A percentile compares a stretch with the other conserved stretches of the same genome.
These are phyloP conservation scores for Heterobasidion occidentale DNA, from an alignment of 1,284 basidiomycete genomes.

Conservation along the genomic window DNA sequence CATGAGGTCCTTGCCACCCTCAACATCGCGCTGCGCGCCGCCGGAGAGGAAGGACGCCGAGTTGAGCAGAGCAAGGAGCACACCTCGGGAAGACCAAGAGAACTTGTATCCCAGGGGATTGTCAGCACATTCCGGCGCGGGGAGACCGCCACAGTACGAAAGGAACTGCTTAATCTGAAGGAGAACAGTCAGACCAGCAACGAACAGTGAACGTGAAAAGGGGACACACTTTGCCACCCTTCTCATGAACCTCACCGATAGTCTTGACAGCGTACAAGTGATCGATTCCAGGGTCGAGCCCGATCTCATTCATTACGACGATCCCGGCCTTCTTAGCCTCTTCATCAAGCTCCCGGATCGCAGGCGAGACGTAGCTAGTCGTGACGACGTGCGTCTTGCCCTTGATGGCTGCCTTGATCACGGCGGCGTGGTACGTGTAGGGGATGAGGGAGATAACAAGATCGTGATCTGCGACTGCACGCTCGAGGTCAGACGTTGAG, in stretches of 20 bases:
- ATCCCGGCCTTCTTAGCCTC: constrained; percentile 87
- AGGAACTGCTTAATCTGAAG: constrained; percentile 84
- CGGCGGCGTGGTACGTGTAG: constrained; percentile 86
- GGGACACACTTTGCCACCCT: constrained; percentile 78
- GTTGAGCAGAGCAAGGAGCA: constrained; percentile 93
- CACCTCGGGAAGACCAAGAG: constrained; percentile 97
- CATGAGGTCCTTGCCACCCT: constrained; percentile 72
- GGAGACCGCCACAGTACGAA: constrained; percentile 95
- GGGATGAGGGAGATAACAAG: constrained; percentile 96
- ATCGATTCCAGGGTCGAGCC: constrained; percentile 92
- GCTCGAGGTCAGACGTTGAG: constrained; percentile 67
- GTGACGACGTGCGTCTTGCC: constrained; percentile 94
- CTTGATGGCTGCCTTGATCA: constrained; percentile 95
- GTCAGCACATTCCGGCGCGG: constrained; percentile 82
- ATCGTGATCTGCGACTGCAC: constrained; percentile 80
- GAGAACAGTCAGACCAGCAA: neutral
- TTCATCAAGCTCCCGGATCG: constrained; percentile 83
- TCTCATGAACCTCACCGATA: constrained; percentile 88
- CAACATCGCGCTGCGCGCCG: constrained; percentile 59
- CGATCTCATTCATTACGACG: constrained; percentile 97
- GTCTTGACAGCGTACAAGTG: constrained; percentile 97
- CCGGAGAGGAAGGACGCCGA: constrained; percentile 76
- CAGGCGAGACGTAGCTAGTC: constrained; percentile 89
- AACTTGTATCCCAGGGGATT: constrained; percentile 99
- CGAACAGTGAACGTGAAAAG: neutral